These are phyloP conservation scores for Alternaria gaisen DNA, from an alignment of 2,329 filamentous ascomycete species.

Conservation along the genomic window DNA sequence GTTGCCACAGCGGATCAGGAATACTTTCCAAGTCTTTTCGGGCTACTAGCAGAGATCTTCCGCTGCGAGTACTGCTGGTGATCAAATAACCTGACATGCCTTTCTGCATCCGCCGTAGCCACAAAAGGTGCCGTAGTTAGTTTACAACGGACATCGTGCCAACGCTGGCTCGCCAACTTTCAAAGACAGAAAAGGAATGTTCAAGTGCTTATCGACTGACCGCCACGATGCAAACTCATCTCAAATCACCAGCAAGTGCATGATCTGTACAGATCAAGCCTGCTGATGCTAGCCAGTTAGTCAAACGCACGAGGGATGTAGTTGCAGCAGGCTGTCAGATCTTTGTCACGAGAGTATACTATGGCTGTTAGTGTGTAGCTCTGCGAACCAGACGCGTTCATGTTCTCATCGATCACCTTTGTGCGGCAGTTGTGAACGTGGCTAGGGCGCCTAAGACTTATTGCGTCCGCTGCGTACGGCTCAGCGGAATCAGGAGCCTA, in stretches of 20 bases:
- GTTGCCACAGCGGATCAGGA: background rate
- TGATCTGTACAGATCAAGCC: conserved; percentile 4
- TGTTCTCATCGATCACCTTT: background rate
- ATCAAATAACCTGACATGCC: background rate
- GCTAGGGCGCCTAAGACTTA: conserved; percentile 1
- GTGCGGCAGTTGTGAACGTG: conserved; percentile 6
- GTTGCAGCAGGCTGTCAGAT: conserved; percentile 5
- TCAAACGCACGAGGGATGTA: conserved; percentile 7
- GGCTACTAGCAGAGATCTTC: background rate
- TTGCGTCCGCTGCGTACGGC: conserved; percentile 5
- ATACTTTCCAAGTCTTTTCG: background rate
- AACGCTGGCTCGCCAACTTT: background rate
- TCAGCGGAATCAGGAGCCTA: conserved; percentile 6
- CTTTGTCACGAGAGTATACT: conserved; percentile 7
- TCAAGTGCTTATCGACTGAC: background rate
- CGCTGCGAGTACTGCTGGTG: background rate
- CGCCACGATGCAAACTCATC: background rate
- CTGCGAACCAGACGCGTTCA: background rate
- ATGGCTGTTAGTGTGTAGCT: conserved; percentile 2
- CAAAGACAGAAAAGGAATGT: background rate
- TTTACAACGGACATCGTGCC: background rate
- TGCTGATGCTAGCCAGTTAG: conserved; percentile 7
- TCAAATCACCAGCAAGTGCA: conserved; percentile 4
- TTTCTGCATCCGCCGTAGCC: background rate
- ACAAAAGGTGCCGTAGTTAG: background rate